phyloP scores from a whole-genome alignment of 495 filamentous ascomycete species.

The Aspergillus carlsbadensis region DNA sequence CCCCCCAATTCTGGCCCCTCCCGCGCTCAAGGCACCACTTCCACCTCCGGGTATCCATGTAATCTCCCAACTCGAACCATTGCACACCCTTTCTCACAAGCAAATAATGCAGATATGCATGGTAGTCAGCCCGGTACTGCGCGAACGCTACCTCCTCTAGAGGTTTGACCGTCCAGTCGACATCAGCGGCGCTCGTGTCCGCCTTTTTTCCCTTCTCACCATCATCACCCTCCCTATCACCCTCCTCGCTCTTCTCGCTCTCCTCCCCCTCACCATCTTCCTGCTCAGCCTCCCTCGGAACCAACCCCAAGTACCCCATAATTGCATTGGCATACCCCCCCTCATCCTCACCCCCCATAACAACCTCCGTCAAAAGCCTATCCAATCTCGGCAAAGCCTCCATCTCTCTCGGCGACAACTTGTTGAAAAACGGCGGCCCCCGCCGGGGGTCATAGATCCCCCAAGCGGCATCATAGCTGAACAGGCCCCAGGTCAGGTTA shows the following conservation, averaged over 20 bases:
- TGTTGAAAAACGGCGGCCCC: constrained; percentile 25
- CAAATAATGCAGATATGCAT: constrained; percentile 37
- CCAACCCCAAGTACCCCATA: no score
- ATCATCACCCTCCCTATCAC: no score
- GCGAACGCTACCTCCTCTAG: constrained; percentile 21
- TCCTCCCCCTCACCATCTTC: no score
- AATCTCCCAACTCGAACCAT: constrained; percentile 22
- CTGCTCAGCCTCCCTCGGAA: no score
- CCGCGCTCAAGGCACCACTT: constrained; percentile 28
- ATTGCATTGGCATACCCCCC: no score
- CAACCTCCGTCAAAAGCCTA: no score
- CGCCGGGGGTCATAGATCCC: constrained; percentile 20
- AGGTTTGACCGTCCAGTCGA: neutral
- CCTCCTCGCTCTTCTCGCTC: no score
- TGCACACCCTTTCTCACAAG: neutral
- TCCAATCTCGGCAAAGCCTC: neutral
- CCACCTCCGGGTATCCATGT: constrained; percentile 23
- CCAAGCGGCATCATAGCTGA: constrained; percentile 23
- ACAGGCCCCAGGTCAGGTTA: constrained; percentile 7
- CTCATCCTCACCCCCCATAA: no score
- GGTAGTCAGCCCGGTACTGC: constrained; percentile 34
- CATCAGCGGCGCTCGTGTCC: neutral
- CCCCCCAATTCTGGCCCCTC: constrained; percentile 5
- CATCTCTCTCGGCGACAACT: neutral
- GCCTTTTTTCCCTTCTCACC: neutral